Base-by-base conservation (phyloP, 192 early-diverging fungal genomes). In the Fimicolochytrium jonesii region DNA sequence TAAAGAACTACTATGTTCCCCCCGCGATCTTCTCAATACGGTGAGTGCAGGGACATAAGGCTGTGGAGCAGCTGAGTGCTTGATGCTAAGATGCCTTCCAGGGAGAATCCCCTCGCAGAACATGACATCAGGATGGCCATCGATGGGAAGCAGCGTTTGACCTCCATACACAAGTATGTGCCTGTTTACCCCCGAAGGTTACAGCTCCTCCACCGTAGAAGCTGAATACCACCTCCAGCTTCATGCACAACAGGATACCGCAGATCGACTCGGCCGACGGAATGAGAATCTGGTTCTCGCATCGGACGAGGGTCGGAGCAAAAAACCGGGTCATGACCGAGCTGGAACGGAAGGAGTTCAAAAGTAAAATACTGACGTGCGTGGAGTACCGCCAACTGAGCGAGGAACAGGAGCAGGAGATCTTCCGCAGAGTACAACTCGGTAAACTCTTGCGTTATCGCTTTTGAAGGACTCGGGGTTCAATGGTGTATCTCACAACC, bases 1-100 rank as follows among this genome's bases (percentile, higher is more conserved):
- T 66, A 5, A 66, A 66, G 56, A 57, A 66, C 55, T 66, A 57
- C 33, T 58, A 56, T 35, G 56, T 66, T 34, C 64, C 64, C 17
- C 53, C 53, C 9, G 55, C 58, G 22, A 66, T 66, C 22, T 66
- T 66, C 23, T 56, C 64, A 3, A 58, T 58, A 23, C 18, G 51
- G 20, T 42, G 22, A 29, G 2, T 10, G 11, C n/a, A n/a, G n/a
- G n/a, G n/a, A n/a, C n/a, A n/a, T n/a, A n/a, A n/a, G n/a, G n/a
- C n/a, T n/a, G n/a, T n/a, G n/a, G n/a, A n/a, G n/a, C n/a, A n/a
- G n/a, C n/a, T n/a, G n/a, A n/a, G n/a, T n/a, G n/a, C n/a, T n/a
- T n/a, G n/a, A n/a, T n/a, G n/a, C n/a, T n/a, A n/a, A n/a, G n/a
- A n/a, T n/a, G n/a, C n/a, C n/a, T n/a, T n/a, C n/a, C n/a, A n/a